Evolutionary conservation across 306 rosid genomes (phyloP).

Genomic region (Delonix regia): DNA sequence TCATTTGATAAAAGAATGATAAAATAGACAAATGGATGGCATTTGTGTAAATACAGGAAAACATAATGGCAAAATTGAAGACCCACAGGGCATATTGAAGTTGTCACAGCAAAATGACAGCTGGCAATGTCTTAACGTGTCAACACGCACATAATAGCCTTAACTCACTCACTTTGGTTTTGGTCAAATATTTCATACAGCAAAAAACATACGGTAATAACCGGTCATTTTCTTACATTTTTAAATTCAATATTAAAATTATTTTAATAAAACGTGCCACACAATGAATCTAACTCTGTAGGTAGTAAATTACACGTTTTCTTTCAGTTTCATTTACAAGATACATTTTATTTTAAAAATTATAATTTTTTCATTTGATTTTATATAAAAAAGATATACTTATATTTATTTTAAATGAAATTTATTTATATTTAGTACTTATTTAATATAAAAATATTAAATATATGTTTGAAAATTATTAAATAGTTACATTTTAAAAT

Average conservation of each 20-base stretch:
- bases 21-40: neutral
- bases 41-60: neutral
- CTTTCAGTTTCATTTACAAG: too few species aligned
- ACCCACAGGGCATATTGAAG: neutral
- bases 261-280: neutral
- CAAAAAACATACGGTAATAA: neutral
- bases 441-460: too few species aligned
- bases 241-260: neutral
- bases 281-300: too few species aligned
- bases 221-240: neutral
- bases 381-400: too few species aligned
- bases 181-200: neutral
- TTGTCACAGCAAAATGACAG: neutral
- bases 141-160: neutral
- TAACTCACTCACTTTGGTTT: neutral
- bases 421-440: too few species aligned
- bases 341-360: too few species aligned
- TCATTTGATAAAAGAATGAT: neutral
- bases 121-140: neutral
- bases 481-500: too few species aligned
- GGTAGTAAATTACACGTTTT: neutral
- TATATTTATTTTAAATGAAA: too few species aligned
- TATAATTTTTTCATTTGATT: too few species aligned
- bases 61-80: neutral
- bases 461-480: too few species aligned